Evolutionary conservation across 495 filamentous ascomycete genomes (phyloP), one percentile per base, ranked within the genome.

Genomic region (Thermochaetoides thermophila): DNA sequence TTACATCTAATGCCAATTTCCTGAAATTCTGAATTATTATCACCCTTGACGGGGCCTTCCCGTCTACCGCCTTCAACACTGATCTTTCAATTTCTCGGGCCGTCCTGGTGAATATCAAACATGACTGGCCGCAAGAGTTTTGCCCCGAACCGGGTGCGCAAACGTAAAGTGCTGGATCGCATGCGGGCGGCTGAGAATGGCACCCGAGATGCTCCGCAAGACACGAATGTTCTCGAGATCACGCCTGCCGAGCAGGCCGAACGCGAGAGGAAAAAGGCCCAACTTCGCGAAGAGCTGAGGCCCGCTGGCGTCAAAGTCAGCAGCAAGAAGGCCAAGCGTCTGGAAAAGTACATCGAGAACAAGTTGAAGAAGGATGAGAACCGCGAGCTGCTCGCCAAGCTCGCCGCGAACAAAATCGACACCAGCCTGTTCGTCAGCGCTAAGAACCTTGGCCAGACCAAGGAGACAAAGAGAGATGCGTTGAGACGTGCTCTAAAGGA

Each of bases 301-400:
- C 73, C 75, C n/a, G 69, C 80, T 35, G 68, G 81, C 31, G 56
- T 66, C n/a, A 82, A 81, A 49, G 73, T 93, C 40, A 87, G 78
- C 20, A 66, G 72, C 24, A 92, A 96, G 63, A 99, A 99, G 60
- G 71, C 83, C 34, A 96, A 95, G 59, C 68, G 89, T 24, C 60
- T 99, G 21, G 84, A 95, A 38, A 95, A 95, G 50, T 99, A 99
- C 50, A 92, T 99, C 63, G 87, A 95, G 47, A 89, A 66, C 31
- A 97, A 97, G 65, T 61, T 96, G 5, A 78, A 70, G 49, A 96
- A 95, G 53, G 89, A 97, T 49, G 89, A 96, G 47, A 93, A 84
- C 50, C 58, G 80, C 7, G 80, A 75, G 33, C 59, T 97, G 13
- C 68, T 95, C 31, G 81, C 81, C 52, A 84, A 84, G 50, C 64